Conservation (phyloP, 768 basidiomycete species). For the Podaxis rugospora region DNA sequence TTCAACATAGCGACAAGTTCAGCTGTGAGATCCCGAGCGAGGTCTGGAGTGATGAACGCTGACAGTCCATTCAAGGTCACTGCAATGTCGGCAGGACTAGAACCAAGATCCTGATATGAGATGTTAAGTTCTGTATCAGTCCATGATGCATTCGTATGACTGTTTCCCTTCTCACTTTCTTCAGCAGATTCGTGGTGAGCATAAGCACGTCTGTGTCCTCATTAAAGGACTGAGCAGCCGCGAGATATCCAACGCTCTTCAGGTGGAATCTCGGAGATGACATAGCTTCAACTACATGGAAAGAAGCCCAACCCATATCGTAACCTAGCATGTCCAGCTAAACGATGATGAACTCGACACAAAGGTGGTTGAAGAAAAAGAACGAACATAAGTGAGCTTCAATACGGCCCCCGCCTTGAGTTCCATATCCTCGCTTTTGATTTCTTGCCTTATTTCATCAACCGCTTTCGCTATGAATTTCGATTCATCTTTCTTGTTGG, state of each 20-base stretch:
- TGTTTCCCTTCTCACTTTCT: constrained; percentile 61
- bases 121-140: constrained; percentile 18
- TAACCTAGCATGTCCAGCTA: constrained; percentile 97
- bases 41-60: constrained; percentile 78
- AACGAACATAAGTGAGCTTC: constrained; percentile 93
- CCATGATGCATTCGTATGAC: background rate
- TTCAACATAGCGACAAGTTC: constrained; percentile 85
- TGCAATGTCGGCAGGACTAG: constrained; percentile 70
- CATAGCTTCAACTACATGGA: constrained; percentile 98
- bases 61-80: constrained; percentile 80
- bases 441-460: constrained; percentile 90
- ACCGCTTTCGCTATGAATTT: constrained; percentile 91
- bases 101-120: constrained; percentile 68
- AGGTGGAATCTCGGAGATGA: constrained; percentile 87
- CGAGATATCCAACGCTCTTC: constrained; percentile 95
- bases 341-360: background rate
- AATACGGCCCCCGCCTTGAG: constrained; percentile 93
- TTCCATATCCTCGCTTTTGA: constrained; percentile 93
- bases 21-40: constrained; percentile 86
- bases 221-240: constrained; percentile 85
- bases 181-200: constrained; percentile 91
- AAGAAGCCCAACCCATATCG: constrained; percentile 94
- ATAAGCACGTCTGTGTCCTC: constrained; percentile 97
- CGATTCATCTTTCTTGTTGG: constrained; percentile 91
- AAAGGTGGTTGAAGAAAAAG: constrained; percentile 5